Percentiles rank a stretch among this genome's conserved stretches.
These are phyloP conservation scores for Aureobasidium lini DNA, from an alignment of 2,329 filamentous ascomycete genomes.

Conservation along the genomic window DNA sequence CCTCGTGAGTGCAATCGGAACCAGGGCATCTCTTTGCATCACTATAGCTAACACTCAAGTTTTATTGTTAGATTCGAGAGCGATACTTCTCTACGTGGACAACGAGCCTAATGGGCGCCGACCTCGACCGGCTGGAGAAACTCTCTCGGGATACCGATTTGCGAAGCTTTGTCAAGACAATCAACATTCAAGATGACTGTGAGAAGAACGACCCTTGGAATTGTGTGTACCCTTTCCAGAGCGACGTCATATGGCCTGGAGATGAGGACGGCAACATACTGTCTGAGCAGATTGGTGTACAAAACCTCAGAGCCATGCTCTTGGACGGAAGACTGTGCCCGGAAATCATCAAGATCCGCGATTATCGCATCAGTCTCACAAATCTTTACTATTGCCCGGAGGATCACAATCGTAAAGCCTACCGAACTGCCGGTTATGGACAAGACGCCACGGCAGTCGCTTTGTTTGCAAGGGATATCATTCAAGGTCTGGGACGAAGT, in stretches of 20 bases:
- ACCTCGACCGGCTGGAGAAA: not conserved
- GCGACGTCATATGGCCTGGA: not conserved
- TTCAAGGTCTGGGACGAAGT: too few relatives aligned
- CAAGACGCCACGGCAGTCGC: too few relatives aligned
- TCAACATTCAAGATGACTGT: not conserved
- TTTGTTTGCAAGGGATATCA: too few relatives aligned
- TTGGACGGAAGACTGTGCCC: not conserved
- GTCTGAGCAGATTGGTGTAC: not conserved
- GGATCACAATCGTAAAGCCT: too few relatives aligned
- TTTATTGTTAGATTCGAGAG: too few relatives aligned
- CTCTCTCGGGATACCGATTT: not conserved
- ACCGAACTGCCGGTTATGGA: too few relatives aligned
- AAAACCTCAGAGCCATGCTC: not conserved
- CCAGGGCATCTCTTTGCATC: too few relatives aligned
- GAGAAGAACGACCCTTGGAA: not conserved
- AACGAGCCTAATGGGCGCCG: not conserved
- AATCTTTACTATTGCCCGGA: too few relatives aligned
- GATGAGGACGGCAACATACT: not conserved
- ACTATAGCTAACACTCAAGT: too few relatives aligned
- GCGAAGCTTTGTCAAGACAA: not conserved
- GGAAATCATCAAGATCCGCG: not conserved
- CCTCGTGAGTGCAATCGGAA: too few relatives aligned
- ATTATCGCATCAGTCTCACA: too few relatives aligned
- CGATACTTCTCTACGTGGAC: not conserved
- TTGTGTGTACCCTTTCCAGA: not conserved